These are phyloP conservation scores for Fraxinus quadrangulata DNA, from an alignment of 257 asterid species.

Conservation along the genomic window DNA sequence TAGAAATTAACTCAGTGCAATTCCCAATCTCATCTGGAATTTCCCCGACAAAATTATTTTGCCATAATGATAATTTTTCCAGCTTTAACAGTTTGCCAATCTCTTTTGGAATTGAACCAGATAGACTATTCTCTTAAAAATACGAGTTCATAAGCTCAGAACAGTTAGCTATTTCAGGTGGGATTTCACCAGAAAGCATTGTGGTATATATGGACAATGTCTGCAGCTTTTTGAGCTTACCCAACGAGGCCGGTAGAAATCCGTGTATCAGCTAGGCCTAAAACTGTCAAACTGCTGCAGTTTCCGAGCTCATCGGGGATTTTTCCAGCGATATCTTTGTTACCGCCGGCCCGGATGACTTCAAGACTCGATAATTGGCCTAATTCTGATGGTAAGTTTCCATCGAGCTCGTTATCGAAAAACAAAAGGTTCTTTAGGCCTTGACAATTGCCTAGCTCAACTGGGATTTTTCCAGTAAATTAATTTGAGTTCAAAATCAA, in stretches of 20 bases:
- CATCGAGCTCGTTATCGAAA: constrained; percentile 64
- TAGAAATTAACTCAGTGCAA: constrained; percentile 48
- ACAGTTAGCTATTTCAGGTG: constrained; percentile 62
- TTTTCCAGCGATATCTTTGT: constrained; percentile 56
- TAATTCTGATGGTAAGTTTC: constrained; percentile 49
- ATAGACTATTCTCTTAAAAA: constrained; percentile 57
- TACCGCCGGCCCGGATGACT: constrained; percentile 64
- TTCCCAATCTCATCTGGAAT: constrained; percentile 62
- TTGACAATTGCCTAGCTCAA: constrained; percentile 46
- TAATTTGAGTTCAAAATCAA: constrained; percentile 51
- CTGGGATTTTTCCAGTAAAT: constrained; percentile 58
- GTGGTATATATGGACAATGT: constrained; percentile 67
- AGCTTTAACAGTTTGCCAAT: constrained; percentile 63
- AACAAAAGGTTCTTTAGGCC: constrained; percentile 40
- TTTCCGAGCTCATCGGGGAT: constrained; percentile 60
- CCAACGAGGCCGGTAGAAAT: constrained; percentile 67
- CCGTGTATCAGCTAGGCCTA: constrained; percentile 73
- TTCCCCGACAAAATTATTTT: constrained; percentile 54
- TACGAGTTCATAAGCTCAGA: constrained; percentile 61
- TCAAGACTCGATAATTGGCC: constrained; percentile 52
- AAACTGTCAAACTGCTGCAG: constrained; percentile 46
- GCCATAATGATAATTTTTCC: constrained; percentile 67
- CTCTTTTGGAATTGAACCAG: constrained; percentile 63
- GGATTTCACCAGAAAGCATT: constrained; percentile 70
- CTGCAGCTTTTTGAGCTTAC: constrained; percentile 53